phyloP scores from a whole-genome alignment of 805 yeast genomes.

The Candida odintsovae region DNA sequence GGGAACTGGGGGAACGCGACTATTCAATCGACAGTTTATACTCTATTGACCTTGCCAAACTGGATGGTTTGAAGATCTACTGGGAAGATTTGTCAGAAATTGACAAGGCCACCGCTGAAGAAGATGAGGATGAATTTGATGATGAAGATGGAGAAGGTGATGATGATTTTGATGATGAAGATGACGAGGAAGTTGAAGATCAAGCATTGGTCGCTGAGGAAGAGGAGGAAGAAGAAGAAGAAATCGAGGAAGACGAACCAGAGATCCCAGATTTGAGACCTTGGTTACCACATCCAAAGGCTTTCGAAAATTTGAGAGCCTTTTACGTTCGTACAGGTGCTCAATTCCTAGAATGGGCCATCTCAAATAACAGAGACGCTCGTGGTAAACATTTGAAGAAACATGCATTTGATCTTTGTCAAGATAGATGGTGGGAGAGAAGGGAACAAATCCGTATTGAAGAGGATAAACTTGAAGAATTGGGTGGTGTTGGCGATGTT shows the following conservation, averaged over 20 bases:
- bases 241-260: constrained; percentile 51
- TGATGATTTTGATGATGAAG: constrained; percentile 62
- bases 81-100: constrained; percentile 80
- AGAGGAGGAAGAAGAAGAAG: constrained; percentile 64
- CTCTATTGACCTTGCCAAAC: constrained; percentile 74
- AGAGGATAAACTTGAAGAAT: constrained; percentile 84
- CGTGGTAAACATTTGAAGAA: constrained; percentile 88
- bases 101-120: constrained; percentile 42
- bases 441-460: constrained; percentile 84
- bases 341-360: constrained; percentile 87
- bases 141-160: constrained; percentile 67
- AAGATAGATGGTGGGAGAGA: constrained; percentile 98
- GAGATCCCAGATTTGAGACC: constrained; percentile 89
- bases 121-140: constrained; percentile 63
- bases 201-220: constrained; percentile 33
- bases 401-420: constrained; percentile 84
- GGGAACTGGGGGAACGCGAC: constrained; percentile 86
- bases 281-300: constrained; percentile 95
- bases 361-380: constrained; percentile 75
- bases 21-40: constrained; percentile 80
- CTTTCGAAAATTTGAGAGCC: constrained; percentile 78
- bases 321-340: constrained; percentile 87
- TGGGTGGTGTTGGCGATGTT: constrained; percentile 87
- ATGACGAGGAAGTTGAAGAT: constrained; percentile 37
- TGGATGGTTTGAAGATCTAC: constrained; percentile 80